Percentiles rank a stretch among this genome's conserved stretches.
Evolutionary conservation across 2,329 filamentous ascomycete species (phyloP).

Genomic region (Fusarium sp.): DNA sequence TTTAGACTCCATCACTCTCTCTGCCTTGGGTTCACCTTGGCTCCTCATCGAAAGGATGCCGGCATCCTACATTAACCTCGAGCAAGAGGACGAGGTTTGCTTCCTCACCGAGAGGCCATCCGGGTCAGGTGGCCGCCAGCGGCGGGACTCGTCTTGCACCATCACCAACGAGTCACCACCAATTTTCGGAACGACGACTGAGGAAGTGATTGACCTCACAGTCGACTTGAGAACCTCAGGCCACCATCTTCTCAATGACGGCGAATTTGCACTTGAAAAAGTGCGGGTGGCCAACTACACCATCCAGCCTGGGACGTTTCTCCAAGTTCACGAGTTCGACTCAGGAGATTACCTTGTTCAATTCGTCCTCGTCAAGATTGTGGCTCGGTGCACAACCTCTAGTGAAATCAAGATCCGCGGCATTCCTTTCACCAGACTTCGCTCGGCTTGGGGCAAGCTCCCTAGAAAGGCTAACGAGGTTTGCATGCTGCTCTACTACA

Average conservation of each 20-base stretch:
- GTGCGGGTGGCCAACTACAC: conserved; percentile 12
- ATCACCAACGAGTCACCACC: conserved; percentile 21
- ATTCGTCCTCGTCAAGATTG: conserved; percentile 57
- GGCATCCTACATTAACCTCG: conserved; percentile 7
- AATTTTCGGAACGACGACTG: not conserved
- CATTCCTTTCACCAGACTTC: conserved; percentile 51
- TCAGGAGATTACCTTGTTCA: conserved; percentile 44
- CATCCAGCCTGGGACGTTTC: conserved; percentile 42
- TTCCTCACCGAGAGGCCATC: conserved; percentile 31
- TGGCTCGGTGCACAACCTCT: conserved; percentile 48
- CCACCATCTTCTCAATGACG: conserved; percentile 26
- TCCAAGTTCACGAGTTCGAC: conserved; percentile 43
- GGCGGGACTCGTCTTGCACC: conserved; percentile 41
- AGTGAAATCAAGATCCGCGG: conserved; percentile 52
- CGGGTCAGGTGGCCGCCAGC: not conserved
- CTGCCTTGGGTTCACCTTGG: conserved; percentile 3
- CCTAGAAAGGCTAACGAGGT: conserved; percentile 57
- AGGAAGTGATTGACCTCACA: conserved; percentile 52
- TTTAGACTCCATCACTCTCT: conserved; percentile 1
- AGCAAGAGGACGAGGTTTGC: conserved; percentile 19
- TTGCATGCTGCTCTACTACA: conserved; percentile 54
- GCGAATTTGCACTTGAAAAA: conserved; percentile 39
- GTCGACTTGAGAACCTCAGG: conserved; percentile 30
- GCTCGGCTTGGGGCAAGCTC: conserved; percentile 52
- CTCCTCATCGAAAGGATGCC: conserved; percentile 12